Base-by-base conservation (phyloP, 179 eudicot genomes). In the Heliamphora pulchella region DNA sequence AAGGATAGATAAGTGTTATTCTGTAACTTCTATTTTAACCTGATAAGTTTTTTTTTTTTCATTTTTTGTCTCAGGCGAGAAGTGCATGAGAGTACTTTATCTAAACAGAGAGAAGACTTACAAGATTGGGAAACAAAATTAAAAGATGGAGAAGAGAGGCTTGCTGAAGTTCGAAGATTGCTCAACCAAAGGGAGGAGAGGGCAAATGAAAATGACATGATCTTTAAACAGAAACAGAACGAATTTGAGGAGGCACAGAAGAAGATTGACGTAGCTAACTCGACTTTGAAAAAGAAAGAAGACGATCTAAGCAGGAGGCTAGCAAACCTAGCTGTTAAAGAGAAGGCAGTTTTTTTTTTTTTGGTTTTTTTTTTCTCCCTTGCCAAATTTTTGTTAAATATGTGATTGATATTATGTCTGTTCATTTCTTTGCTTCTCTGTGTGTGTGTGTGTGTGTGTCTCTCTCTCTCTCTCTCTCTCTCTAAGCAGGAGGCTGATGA, bases 71-170 rank as follows among this genome's bases (percentile, higher is more conserved):
- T 48, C 76, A 96, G 98, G 85, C 87, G 87, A 79, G 92, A 91
- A 70, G 88, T 86, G 43, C 94, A 89, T 76, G 92, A 89, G 53
- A 78, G 85, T 71, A 63, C 80, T 68, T 71, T 88, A 55, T 87
- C 86, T 53, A 91, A 87, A 84, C 96, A 94, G 79, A 88, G 91
- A 82, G 91, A 91, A 73, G 99, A 92, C 76, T 79, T 94, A 79
- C 81, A 88, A 51, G 94, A 87, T 58, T 91, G 97, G 99, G 99
- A 96, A 84, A 88, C 79, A 70, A 96, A 90, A 76, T 84, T 96
- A 71, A 90, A 89, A 79, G 97, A 89, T 77, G 88, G 89, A 75
- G 98, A 94, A 87, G 93, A 90, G 81, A 86, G 91, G 83, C 85
- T 94, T 47, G 90, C 92, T 77, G 94, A 92, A 81, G 82, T 84